phyloP scores from a whole-genome alignment of 2,329 filamentous ascomycete genomes.

The Dactylella cylindrospora region DNA sequence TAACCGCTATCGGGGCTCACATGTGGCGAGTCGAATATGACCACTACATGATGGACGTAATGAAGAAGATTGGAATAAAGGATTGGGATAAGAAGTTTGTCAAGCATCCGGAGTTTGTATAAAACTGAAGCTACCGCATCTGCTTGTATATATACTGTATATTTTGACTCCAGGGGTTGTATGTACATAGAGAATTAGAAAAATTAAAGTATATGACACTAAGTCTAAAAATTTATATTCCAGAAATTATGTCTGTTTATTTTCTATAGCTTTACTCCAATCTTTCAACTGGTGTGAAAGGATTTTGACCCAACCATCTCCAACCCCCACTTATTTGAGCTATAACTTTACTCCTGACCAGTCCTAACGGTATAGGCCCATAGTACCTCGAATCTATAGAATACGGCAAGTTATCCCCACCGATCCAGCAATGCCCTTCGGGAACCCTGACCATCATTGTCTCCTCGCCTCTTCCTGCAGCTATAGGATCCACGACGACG shows the following conservation, averaged over 20 bases:
- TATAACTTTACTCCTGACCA: conserved; percentile 81
- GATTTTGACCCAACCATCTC: conserved; percentile 53
- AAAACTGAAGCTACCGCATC: conserved; percentile 16
- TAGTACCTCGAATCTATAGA: conserved; percentile 85
- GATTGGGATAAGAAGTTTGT: conserved; percentile 83
- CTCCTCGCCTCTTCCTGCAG: conserved; percentile 22
- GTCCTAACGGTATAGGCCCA: conserved; percentile 79
- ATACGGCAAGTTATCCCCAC: conserved; percentile 80
- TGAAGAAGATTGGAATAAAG: conserved; percentile 73
- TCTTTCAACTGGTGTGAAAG: conserved; percentile 9
- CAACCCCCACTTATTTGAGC: conserved; percentile 59
- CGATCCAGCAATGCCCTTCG: conserved; percentile 85
- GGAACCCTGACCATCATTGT: conserved; percentile 65
- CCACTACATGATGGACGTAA: conserved; percentile 79
- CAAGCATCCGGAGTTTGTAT: conserved; percentile 65
- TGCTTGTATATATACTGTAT: conserved; percentile 34
- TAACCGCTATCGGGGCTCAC: conserved; percentile 76
- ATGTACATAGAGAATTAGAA: conserved; percentile 32
- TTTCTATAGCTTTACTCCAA: conserved; percentile 8
- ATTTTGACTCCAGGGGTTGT: not conserved
- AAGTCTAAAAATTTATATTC: not conserved
- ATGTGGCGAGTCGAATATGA: conserved; percentile 92
- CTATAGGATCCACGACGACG: conserved; percentile 54
- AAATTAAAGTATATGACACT: conserved; percentile 19
- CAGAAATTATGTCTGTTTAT: conserved; percentile 1